Conservation (phyloP, 2,329 filamentous ascomycete species). For the Cercospora berteroae region DNA sequence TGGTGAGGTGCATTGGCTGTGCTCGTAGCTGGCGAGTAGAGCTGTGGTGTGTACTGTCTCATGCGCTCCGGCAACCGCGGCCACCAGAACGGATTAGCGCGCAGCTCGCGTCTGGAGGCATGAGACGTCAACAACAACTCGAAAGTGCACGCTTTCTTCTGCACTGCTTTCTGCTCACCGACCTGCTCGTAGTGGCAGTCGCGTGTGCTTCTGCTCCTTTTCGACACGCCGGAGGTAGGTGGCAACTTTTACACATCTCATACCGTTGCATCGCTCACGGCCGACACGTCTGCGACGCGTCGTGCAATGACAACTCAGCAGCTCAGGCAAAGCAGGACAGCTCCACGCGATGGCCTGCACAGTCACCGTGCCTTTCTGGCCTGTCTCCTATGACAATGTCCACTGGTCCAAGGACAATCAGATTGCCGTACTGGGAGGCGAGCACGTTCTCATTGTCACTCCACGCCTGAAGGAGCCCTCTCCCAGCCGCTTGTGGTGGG, state of each 20-base stretch:
- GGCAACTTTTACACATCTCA: slow-evolving; percentile 86
- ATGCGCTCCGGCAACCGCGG: not conserved
- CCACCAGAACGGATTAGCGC: not conserved
- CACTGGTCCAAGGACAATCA: slow-evolving; percentile 60
- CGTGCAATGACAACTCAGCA: slow-evolving; percentile 7
- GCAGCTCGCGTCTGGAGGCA: not conserved
- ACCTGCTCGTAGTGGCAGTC: not conserved
- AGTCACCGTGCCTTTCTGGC: slow-evolving; percentile 44
- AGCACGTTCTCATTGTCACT: slow-evolving; percentile 54
- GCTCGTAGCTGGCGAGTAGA: not conserved
- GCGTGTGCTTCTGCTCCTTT: not conserved
- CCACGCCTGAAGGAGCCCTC: slow-evolving; percentile 28
- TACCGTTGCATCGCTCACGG: slow-evolving; percentile 53
- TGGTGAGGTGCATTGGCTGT: not conserved
- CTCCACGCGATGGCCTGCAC: slow-evolving; percentile 21
- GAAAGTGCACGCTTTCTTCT: not conserved
- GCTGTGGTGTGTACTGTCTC: not conserved
- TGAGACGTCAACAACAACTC: not conserved
- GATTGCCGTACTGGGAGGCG: slow-evolving; percentile 57
- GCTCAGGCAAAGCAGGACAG: slow-evolving; percentile 2
- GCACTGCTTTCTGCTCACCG: not conserved
- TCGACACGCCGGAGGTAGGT: slow-evolving; percentile 47
- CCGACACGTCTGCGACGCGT: slow-evolving; percentile 18
- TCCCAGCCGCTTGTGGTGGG: slow-evolving; percentile 2
- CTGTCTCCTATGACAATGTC: slow-evolving; percentile 53